These are phyloP conservation scores for Trichaptum fuscoviolaceum DNA, from an alignment of 768 basidiomycete species.

Conservation along the genomic window DNA sequence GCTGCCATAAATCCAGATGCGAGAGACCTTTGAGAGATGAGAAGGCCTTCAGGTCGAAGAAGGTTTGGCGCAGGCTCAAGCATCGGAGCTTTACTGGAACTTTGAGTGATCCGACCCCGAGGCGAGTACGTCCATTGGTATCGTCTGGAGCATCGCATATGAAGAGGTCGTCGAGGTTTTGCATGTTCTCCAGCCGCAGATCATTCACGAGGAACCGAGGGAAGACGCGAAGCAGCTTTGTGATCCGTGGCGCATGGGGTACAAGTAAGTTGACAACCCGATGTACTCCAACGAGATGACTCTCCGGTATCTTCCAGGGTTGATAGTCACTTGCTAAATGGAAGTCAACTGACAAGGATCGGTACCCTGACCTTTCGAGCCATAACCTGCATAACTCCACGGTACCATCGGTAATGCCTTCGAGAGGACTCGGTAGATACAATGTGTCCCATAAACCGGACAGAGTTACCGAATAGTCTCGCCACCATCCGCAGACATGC, in stretches of 20 bases:
- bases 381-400: constrained; percentile 1
- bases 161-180: constrained; percentile 1
- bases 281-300: not conserved
- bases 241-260: not conserved
- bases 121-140: not conserved
- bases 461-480: not conserved
- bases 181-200: not conserved
- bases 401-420: not conserved
- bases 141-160: constrained; percentile 1
- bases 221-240: constrained; percentile 1
- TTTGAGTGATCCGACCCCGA: not conserved
- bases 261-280: not conserved
- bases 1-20: constrained; percentile 4
- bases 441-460: not conserved
- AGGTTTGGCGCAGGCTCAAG: not conserved
- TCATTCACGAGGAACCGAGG: constrained; percentile 1
- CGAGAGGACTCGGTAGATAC: not conserved
- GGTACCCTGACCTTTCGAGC: constrained; percentile 2
- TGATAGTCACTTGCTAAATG: constrained; percentile 3
- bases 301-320: not conserved
- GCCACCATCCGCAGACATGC: not conserved
- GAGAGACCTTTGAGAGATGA: not conserved
- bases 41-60: not conserved
- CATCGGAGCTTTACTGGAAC: not conserved
- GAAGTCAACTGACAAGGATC: not conserved